phyloP scores from a whole-genome alignment of 768 basidiomycete genomes.

The Leucocoprinus birnbaumii region DNA sequence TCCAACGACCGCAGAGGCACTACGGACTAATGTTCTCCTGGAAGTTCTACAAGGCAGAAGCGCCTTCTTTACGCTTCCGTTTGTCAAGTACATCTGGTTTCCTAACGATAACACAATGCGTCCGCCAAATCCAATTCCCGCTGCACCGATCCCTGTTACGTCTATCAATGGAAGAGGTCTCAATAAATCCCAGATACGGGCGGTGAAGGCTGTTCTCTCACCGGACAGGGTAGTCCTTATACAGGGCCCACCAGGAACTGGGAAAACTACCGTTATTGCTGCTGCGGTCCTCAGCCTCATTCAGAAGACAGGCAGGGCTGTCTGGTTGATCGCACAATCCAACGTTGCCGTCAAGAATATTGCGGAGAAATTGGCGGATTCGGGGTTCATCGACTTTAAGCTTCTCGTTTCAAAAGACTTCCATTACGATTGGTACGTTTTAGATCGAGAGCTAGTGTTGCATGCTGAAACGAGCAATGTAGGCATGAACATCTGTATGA shows the following conservation, averaged over 20 bases:
- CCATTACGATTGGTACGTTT: slow-evolving; percentile 55
- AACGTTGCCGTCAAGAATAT: slow-evolving; percentile 83
- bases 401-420: slow-evolving; percentile 66
- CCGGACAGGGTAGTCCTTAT: slow-evolving; percentile 28
- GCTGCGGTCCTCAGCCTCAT: slow-evolving; percentile 38
- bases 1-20: slow-evolving; percentile 44
- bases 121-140: background rate
- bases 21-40: slow-evolving; percentile 24
- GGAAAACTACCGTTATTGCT: slow-evolving; percentile 63
- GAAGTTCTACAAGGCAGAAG: slow-evolving; percentile 22
- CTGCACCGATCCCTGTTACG: background rate
- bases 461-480: background rate
- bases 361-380: slow-evolving; percentile 60
- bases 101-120: slow-evolving; percentile 9
- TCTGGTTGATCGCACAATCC: slow-evolving; percentile 73
- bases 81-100: slow-evolving; percentile 32
- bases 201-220: slow-evolving; percentile 33
- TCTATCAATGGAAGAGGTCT: slow-evolving; percentile 19
- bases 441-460: background rate
- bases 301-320: slow-evolving; percentile 22
- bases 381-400: slow-evolving; percentile 48
- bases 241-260: slow-evolving; percentile 61
- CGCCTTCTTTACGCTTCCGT: slow-evolving; percentile 29
- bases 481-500: slow-evolving; percentile 77
- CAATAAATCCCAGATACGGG: slow-evolving; percentile 33